Evolutionary conservation across 768 basidiomycete genomes (phyloP).

Genomic region (Leccinum sublutescens): DNA sequence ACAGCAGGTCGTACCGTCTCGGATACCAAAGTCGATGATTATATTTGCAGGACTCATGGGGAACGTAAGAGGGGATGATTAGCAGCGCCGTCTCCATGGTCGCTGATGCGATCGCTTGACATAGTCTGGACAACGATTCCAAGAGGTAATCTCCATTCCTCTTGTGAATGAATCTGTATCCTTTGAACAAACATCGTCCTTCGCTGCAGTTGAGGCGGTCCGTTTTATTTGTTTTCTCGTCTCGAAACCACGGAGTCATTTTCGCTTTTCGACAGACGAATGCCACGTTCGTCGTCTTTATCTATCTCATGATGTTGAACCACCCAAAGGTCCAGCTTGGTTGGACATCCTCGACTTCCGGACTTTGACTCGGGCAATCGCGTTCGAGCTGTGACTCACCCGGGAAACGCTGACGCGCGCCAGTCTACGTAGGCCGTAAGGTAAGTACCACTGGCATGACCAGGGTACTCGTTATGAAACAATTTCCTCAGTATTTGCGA

Average conservation of each 20-base stretch:
- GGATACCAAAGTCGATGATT: not conserved
- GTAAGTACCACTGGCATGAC: no score
- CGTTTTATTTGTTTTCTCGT: not conserved
- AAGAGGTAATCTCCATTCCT: conserved; percentile 10
- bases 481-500: no score
- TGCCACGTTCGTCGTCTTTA: not conserved
- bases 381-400: no score
- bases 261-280: not conserved
- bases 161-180: not conserved
- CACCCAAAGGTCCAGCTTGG: not conserved
- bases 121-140: not conserved
- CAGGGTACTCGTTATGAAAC: no score
- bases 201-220: not conserved
- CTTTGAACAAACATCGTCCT: not conserved
- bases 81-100: not conserved
- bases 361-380: not conserved
- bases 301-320: not conserved
- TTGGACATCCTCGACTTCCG: not conserved
- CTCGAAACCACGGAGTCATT: not conserved
- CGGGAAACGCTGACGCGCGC: no score
- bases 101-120: not conserved
- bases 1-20: no score
- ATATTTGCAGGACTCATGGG: not conserved
- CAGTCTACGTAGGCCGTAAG: no score
- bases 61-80: not conserved